A percentile compares a stretch with the other conserved stretches of the same genome.
Evolutionary conservation across 1,284 basidiomycete genomes (phyloP).

Genomic region (Takashimella koratensis): DNA sequence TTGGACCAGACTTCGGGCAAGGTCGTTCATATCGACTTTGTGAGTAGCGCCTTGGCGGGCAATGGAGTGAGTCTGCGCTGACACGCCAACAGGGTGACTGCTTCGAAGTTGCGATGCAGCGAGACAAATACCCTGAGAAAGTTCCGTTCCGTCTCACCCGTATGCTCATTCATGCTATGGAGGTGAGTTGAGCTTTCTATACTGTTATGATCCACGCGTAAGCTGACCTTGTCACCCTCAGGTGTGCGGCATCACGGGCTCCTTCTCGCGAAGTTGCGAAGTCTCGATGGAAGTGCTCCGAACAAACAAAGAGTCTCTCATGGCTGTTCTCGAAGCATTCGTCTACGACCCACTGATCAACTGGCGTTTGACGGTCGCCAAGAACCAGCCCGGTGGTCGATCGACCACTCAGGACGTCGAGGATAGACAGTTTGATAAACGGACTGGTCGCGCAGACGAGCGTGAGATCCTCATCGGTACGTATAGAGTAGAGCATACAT

Average conservation of each 20-base stretch:
- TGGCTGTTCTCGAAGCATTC: slow-evolving; percentile 91
- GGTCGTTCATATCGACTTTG: slow-evolving; percentile 95
- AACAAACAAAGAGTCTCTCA: slow-evolving; percentile 94
- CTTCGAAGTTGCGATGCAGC: slow-evolving; percentile 90
- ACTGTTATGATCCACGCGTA: background rate
- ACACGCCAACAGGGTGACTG: slow-evolving; percentile 63
- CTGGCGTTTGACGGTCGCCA: slow-evolving; percentile 54
- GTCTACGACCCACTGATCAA: slow-evolving; percentile 60
- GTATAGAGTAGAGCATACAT: slow-evolving; percentile 8
- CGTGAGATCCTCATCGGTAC: slow-evolving; percentile 48
- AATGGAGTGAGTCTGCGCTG: background rate
- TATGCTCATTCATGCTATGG: slow-evolving; percentile 99
- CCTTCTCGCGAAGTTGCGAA: slow-evolving; percentile 92
- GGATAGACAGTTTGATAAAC: slow-evolving; percentile 17
- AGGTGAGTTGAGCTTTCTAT: slow-evolving; percentile 58
- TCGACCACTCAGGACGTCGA: slow-evolving; percentile 17
- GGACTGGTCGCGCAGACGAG: slow-evolving; percentile 42
- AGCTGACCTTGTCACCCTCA: slow-evolving; percentile 38
- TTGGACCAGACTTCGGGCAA: slow-evolving; percentile 90
- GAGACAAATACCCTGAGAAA: slow-evolving; percentile 98
- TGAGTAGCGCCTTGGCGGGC: slow-evolving; percentile 18
- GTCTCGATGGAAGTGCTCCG: slow-evolving; percentile 96
- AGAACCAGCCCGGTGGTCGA: slow-evolving; percentile 44
- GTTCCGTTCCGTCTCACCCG: slow-evolving; percentile 97
- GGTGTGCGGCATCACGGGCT: slow-evolving; percentile 96